Percentiles rank a stretch among this genome's conserved stretches.
Conservation (phyloP, 1,284 basidiomycete species). For the Fomitopsis pinicola region DNA sequence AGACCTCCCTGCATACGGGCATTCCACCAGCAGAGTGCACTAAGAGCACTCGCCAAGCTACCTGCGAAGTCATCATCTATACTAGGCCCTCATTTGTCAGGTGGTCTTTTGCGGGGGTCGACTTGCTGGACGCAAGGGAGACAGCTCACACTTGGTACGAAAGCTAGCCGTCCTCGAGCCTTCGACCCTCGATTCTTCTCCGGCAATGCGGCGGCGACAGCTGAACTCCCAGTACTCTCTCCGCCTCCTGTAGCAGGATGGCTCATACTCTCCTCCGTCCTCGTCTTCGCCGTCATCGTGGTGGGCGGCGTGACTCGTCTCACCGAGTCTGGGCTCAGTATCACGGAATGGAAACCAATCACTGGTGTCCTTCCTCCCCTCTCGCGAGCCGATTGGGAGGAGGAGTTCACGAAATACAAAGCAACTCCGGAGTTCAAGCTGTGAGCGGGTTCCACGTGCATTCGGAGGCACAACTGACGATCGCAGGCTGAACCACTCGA, state of each 20-base stretch:
- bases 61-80: background rate
- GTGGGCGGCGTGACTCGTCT: constrained; percentile 96
- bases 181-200: constrained; percentile 41
- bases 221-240: constrained; percentile 56
- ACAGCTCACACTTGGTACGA: constrained; percentile 11
- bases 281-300: constrained; percentile 91
- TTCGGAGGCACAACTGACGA: background rate
- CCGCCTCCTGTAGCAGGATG: constrained; percentile 76
- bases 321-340: constrained; percentile 96
- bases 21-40: constrained; percentile 15
- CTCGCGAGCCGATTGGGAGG: constrained; percentile 75
- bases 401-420: constrained; percentile 95
- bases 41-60: background rate
- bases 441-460: constrained; percentile 45
- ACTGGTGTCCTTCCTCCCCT: constrained; percentile 88
- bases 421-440: constrained; percentile 93
- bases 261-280: constrained; percentile 77
- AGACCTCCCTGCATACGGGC: constrained; percentile 14
- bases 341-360: constrained; percentile 97
- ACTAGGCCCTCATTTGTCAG: background rate
- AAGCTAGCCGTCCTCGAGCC: constrained; percentile 8
- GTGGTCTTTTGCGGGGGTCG: background rate
- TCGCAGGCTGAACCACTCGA: constrained; percentile 83
- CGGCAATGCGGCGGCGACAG: constrained; percentile 28
- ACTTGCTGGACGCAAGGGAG: constrained; percentile 10